phyloP scores from a whole-genome alignment of 2,329 filamentous ascomycete genomes.

The Fusarium algeriense region DNA sequence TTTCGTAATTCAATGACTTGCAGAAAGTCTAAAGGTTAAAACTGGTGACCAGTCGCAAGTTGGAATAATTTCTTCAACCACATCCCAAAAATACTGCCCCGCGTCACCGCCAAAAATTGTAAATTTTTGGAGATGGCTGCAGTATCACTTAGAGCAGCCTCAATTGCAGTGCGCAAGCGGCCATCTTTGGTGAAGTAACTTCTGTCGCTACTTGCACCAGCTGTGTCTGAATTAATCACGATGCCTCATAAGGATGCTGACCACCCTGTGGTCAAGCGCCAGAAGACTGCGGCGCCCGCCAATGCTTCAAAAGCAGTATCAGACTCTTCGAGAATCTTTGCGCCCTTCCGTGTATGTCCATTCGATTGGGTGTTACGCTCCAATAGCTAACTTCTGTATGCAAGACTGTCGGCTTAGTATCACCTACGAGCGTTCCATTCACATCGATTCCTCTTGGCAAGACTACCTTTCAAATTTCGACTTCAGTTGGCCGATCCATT shows the following conservation, averaged over 20 bases:
- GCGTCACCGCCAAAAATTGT: constrained; percentile 50
- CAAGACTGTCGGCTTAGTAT: constrained; percentile 92
- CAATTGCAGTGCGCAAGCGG: constrained; percentile 35
- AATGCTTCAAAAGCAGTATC: constrained; percentile 54
- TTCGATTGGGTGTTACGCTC: background rate
- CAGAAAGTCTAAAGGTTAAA: background rate
- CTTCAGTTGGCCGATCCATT: constrained; percentile 87
- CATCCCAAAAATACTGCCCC: constrained; percentile 22
- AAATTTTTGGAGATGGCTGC: constrained; percentile 43
- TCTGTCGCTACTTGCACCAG: constrained; percentile 2
- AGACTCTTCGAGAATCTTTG: constrained; percentile 83
- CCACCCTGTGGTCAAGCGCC: constrained; percentile 79
- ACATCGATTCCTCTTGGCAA: constrained; percentile 90
- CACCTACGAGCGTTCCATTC: constrained; percentile 90
- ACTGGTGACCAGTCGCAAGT: background rate
- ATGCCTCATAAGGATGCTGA: constrained; percentile 72
- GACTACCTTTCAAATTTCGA: constrained; percentile 97
- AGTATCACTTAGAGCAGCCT: constrained; percentile 38
- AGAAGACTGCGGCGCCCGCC: constrained; percentile 64
- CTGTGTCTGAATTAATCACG: constrained; percentile 39
- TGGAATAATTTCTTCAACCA: constrained; percentile 7
- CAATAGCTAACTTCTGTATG: constrained; percentile 5
- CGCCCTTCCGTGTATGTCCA: constrained; percentile 84
- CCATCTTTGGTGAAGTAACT: constrained; percentile 25
- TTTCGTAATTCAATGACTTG: background rate